Conservation (phyloP, 768 basidiomycete genomes). For the Tulasnella sp. region DNA sequence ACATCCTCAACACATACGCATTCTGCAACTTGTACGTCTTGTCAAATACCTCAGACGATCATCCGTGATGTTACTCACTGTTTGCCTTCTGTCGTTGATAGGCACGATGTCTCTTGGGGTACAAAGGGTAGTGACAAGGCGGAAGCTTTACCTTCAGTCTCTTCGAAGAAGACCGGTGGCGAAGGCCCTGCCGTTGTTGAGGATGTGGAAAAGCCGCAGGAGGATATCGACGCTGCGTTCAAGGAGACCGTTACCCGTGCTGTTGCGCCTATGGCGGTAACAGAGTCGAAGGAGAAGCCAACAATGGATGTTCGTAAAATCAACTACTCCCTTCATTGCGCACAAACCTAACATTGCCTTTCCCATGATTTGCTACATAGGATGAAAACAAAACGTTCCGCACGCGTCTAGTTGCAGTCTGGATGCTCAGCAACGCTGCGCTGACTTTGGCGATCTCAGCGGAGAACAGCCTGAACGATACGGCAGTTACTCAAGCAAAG, state of each 20-base stretch:
- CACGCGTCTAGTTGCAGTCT: slow-evolving; percentile 70
- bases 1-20: slow-evolving; percentile 91
- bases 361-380: slow-evolving; percentile 15
- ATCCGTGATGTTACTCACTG: background rate
- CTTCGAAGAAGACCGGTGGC: slow-evolving; percentile 53
- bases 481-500: slow-evolving; percentile 29
- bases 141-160: slow-evolving; percentile 80
- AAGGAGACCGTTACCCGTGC: slow-evolving; percentile 86
- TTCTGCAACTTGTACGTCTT: slow-evolving; percentile 93
- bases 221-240: slow-evolving; percentile 84
- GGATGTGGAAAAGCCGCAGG: slow-evolving; percentile 70
- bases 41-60: slow-evolving; percentile 7
- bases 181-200: slow-evolving; percentile 73
- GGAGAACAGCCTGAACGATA: slow-evolving; percentile 52
- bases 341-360: background rate
- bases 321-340: no score
- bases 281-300: slow-evolving; percentile 62
- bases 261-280: slow-evolving; percentile 54
- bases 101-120: slow-evolving; percentile 60
- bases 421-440: slow-evolving; percentile 66
- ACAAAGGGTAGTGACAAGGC: slow-evolving; percentile 93
- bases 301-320: slow-evolving; percentile 50
- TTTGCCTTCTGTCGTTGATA: background rate
- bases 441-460: slow-evolving; percentile 56
- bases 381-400: slow-evolving; percentile 90